Base-by-base conservation (phyloP, 768 basidiomycete species). In the Lactifluus pinguis region DNA sequence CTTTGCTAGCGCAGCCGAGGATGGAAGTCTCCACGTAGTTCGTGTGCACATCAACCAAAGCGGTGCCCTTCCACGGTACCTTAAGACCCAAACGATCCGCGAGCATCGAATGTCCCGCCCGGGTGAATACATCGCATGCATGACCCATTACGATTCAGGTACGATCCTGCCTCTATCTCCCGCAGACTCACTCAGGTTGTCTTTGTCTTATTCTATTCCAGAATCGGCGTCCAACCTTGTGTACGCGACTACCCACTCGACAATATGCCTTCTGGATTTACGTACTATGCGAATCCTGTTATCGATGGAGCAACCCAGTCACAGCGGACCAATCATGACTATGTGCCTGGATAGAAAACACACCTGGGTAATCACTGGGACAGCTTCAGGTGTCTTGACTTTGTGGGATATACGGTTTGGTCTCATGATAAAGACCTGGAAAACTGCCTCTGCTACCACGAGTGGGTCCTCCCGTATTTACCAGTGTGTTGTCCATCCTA, bases 321-420 rank as follows among this genome's bases (percentile, higher is more conserved):
- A 95, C 67, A 81, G 84, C 66, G 95, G 97, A 0, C 84, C 92
- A 0, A 91, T 98, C 61, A 89, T 92, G 0, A 81, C 84, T 44
- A 71, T 95, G 59, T 95, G 92, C 66, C 72, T 93, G 49, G 94
- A 95, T 70, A 83, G 84, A 38, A 90, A 87, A 68, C 83, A 81
- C 29, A 82, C 89, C 6, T 98, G 95, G 95, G 78, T 95, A 29
- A 77, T 97, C 13, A 85, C 89, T 17, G 95, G 92, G 2, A 97
- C 95, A 1, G 83, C 87, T 2, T 83, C 81, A 1, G 97, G 95
- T 6, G 83, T 87, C 14, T 74, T 98, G 13, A 85, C 89, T 0
- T 78, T 99, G 3, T 99, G 95, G 94, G 97, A 99, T 74, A 83
- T 92, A 47, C 87, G 95, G 10, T 99, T 98, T 66, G 94, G 95